Conservation (phyloP, 805 yeast genomes). For the Torulaspora franciscae region DNA sequence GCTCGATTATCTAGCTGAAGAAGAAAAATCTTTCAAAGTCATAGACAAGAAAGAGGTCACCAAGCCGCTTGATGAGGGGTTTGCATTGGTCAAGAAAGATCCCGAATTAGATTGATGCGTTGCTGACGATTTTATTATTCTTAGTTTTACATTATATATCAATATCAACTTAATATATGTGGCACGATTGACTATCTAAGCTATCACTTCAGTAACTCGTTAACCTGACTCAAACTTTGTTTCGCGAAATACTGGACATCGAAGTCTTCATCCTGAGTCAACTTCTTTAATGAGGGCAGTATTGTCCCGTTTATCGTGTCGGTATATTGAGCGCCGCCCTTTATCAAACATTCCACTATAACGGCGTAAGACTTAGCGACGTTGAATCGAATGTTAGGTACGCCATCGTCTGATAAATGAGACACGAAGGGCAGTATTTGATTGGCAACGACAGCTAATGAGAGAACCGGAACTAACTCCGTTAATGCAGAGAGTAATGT, state of each 20-base stretch:
- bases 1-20: slow-evolving; percentile 25
- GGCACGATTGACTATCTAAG: neutral
- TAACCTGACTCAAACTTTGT: slow-evolving; percentile 48
- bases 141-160: slow-evolving; percentile 4
- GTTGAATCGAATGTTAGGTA: slow-evolving; percentile 93
- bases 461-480: slow-evolving; percentile 70
- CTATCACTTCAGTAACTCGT: slow-evolving; percentile 13
- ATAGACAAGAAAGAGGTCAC: slow-evolving; percentile 5
- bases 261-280: slow-evolving; percentile 69
- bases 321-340: slow-evolving; percentile 26
- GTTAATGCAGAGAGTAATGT: slow-evolving; percentile 87
- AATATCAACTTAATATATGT: neutral
- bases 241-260: slow-evolving; percentile 87
- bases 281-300: slow-evolving; percentile 57
- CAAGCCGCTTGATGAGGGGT: slow-evolving; percentile 2
- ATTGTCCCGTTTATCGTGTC: slow-evolving; percentile 48
- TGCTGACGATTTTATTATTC: neutral
- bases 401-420: slow-evolving; percentile 68
- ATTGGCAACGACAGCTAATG: slow-evolving; percentile 48
- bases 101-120: neutral
- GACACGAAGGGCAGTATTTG: slow-evolving; percentile 77
- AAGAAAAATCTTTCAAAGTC: slow-evolving; percentile 4
- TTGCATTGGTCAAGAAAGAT: slow-evolving; percentile 3
- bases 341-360: slow-evolving; percentile 50
- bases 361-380: slow-evolving; percentile 78